Evolutionary conservation across 345 rosid species (phyloP), one percentile per base, ranked within the genome.

Genomic region (Lepidium didymum): DNA sequence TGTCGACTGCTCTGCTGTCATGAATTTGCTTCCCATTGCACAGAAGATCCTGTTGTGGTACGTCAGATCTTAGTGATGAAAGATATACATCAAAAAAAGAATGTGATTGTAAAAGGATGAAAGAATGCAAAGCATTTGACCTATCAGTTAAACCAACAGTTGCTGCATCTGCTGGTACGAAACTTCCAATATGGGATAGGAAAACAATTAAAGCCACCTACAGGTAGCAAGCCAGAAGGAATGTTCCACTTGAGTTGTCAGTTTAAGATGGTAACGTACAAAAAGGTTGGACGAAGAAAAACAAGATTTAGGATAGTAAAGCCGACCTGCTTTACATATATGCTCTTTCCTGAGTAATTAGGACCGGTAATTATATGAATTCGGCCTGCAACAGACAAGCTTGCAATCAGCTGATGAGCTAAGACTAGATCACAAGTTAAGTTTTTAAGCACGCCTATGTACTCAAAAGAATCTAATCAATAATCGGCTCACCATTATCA

Each of bases 141-240:
- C 99, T 88, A 75, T 93, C 97, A 21, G 97, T 94, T 85, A 94
- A 80, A 46, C 99, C 99, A 72, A 91, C 80, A 41, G 88, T 87
- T 52, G 98, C 98, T 62, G 95, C 79, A 67, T 93, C 95, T 71
- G 98, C 98, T 10, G 98, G 97, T 77, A 90, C 96, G 78, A 90
- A 93, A 84, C 98, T 90, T 77, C 97, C 98, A 16, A 93, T 90
- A 81, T 90, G 99, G 64, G 97, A 86, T 57, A 91, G 90, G 77
- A 90, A 94, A 76, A 94, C 95, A 72, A 94, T 87, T 74, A 94
- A 80, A 72, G 96, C 99, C 70, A 94, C 96, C 99, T 94, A 81
- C 13, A 75, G 70, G 72, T 34, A 52, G 41, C 44, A 53, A 62
- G 70, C 8, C 52, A 63, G 7, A 29, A 58, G 10, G 14, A 35